Conservation (phyloP, 1,284 basidiomycete genomes). For the Cystobasidium pallidum region DNA sequence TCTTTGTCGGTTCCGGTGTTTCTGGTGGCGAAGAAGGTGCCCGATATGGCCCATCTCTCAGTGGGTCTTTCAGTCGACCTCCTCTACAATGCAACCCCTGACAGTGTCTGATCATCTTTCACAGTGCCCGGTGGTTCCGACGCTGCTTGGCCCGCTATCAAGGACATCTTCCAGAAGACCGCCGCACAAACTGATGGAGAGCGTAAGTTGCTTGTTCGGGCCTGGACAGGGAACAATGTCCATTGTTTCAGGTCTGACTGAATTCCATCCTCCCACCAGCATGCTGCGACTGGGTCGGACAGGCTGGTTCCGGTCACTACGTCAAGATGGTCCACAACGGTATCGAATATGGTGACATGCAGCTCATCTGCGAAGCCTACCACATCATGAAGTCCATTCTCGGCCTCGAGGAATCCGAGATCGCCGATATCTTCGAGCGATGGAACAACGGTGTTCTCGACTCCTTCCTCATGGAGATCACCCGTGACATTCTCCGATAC, state of each 20-base stretch:
- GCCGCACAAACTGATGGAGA: slow-evolving; percentile 87
- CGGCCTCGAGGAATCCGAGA: slow-evolving; percentile 79
- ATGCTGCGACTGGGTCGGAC: slow-evolving; percentile 99
- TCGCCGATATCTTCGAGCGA: slow-evolving; percentile 66
- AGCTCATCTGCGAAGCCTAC: slow-evolving; percentile 97
- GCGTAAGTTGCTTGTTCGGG: slow-evolving; percentile 25
- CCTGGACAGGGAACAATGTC: neutral
- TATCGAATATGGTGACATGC: slow-evolving; percentile 99
- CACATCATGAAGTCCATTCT: slow-evolving; percentile 98
- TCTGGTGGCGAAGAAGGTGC: slow-evolving; percentile 99
- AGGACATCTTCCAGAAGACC: slow-evolving; percentile 98
- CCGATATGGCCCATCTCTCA: slow-evolving; percentile 94
- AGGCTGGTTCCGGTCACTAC: slow-evolving; percentile 90
- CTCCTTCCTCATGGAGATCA: slow-evolving; percentile 97
- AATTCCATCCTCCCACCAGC: slow-evolving; percentile 63
- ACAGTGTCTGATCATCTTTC: neutral
- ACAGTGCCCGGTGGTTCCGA: slow-evolving; percentile 89
- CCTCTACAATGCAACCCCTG: neutral
- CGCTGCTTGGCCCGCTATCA: slow-evolving; percentile 94
- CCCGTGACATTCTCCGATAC: slow-evolving; percentile 90
- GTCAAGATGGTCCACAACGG: slow-evolving; percentile 95
- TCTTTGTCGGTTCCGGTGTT: slow-evolving; percentile 98
- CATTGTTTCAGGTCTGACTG: neutral
- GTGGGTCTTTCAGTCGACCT: slow-evolving; percentile 39
- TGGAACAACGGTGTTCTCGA: slow-evolving; percentile 99